phyloP scores from a whole-genome alignment of 2,329 filamentous ascomycete genomes.

The Aspergillus sojae region DNA sequence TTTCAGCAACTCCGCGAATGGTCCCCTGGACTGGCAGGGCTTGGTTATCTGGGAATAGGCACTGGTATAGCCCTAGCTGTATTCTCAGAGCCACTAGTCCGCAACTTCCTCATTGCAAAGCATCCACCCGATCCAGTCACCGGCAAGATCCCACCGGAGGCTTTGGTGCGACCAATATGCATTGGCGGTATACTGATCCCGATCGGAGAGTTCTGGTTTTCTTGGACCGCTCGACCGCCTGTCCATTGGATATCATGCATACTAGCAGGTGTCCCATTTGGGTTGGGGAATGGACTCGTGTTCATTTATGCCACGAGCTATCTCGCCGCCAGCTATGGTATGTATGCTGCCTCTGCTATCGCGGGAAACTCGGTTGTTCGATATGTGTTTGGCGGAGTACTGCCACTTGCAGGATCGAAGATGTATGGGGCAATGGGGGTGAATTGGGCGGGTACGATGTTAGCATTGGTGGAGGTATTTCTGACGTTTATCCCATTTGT shows the following conservation, averaged over 20 bases:
- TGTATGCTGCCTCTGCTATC: conserved; percentile 74
- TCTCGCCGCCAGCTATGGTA: conserved; percentile 69
- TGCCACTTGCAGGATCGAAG: conserved; percentile 69
- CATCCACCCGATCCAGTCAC: conserved; percentile 69
- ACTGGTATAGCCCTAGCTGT: conserved; percentile 54
- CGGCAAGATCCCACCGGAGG: conserved; percentile 61
- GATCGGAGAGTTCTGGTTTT: conserved; percentile 74
- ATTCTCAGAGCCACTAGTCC: conserved; percentile 62
- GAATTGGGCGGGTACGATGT: conserved; percentile 71
- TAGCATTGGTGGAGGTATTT: conserved; percentile 23
- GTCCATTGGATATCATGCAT: conserved; percentile 77
- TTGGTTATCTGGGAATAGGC: conserved; percentile 67
- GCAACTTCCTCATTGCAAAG: conserved; percentile 66
- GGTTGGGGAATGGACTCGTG: conserved; percentile 67
- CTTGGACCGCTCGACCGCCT: conserved; percentile 72
- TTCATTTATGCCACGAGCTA: conserved; percentile 79
- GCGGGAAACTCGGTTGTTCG: conserved; percentile 73
- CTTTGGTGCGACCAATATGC: conserved; percentile 72
- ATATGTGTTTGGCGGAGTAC: conserved; percentile 65
- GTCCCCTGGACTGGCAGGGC: conserved; percentile 67
- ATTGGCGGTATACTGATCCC: conserved; percentile 70
- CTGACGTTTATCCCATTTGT: conserved; percentile 46
- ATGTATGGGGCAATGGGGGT: conserved; percentile 69
- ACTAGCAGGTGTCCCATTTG: conserved; percentile 72
- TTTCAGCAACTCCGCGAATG: conserved; percentile 72